phyloP scores from a whole-genome alignment of 345 rosid species.

The Pugionium cornutum region DNA sequence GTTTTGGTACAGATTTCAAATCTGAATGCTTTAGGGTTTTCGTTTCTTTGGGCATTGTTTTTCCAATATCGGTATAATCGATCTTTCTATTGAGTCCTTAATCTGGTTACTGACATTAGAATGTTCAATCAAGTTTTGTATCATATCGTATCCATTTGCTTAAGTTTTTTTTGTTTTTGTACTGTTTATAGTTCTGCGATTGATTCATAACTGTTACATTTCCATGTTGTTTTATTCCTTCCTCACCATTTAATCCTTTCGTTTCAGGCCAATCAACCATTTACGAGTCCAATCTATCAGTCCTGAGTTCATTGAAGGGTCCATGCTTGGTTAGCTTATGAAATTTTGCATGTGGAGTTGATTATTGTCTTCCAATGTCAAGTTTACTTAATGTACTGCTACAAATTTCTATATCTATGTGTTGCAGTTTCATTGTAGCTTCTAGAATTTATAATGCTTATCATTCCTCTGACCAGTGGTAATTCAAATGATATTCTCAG shows the following conservation, averaged over 20 bases:
- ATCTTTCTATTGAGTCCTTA: constrained; percentile 3
- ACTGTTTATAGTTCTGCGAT: constrained; percentile 18
- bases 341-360: constrained; percentile 53
- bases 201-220: constrained; percentile 8
- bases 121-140: constrained; percentile 2
- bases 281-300: constrained; percentile 1
- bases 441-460: neutral
- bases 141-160: too few relatives aligned
- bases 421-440: constrained; percentile 11
- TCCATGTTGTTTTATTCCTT: neutral
- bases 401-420: constrained; percentile 10
- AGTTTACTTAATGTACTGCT: constrained; percentile 77
- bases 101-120: constrained; percentile 14
- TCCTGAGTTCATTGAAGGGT: constrained; percentile 18
- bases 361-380: constrained; percentile 65
- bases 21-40: constrained; percentile 32
- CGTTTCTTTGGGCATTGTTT: neutral
- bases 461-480: constrained; percentile 18
- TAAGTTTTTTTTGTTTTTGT: too few relatives aligned
- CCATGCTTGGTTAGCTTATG: constrained; percentile 20
- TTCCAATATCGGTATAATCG: neutral
- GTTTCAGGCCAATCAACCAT: constrained; percentile 35
- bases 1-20: neutral
- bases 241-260: neutral
- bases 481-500: constrained; percentile 47